Evolutionary conservation across 345 rosid species (phyloP).

Genomic region (Punica granatum): DNA sequence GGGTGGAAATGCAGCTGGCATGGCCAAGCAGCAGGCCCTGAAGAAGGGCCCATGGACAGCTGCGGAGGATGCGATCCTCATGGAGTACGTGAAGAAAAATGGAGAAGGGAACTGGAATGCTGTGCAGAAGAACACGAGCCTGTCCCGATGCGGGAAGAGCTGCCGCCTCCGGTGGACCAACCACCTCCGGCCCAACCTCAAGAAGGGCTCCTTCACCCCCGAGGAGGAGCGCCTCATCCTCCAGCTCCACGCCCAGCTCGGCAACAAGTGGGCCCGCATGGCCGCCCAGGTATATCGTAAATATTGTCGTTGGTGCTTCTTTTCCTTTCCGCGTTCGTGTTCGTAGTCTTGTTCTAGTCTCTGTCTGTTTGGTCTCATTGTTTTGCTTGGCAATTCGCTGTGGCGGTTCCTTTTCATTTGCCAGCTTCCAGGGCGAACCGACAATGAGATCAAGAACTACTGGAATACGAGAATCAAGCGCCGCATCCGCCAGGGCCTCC

Average conservation of each 20-base stretch:
- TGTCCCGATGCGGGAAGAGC: slow-evolving; percentile 20
- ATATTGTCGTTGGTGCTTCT: too few species aligned
- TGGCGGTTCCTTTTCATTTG: not conserved
- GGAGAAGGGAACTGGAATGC: slow-evolving; percentile 24
- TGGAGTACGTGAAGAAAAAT: slow-evolving; percentile 15
- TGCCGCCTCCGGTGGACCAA: slow-evolving; percentile 23
- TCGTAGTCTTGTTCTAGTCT: not conserved
- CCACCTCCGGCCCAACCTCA: slow-evolving; percentile 17
- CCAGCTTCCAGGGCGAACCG: slow-evolving; percentile 59
- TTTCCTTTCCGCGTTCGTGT: not conserved
- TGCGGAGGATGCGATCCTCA: slow-evolving; percentile 16
- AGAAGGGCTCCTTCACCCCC: slow-evolving; percentile 19
- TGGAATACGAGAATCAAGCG: slow-evolving; percentile 70
- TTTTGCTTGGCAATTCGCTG: too few species aligned
- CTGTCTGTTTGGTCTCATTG: not conserved
- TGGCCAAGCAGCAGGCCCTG: slow-evolving; percentile 8
- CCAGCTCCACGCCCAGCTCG: slow-evolving; percentile 17
- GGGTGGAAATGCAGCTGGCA: slow-evolving; percentile 1
- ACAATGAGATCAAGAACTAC: slow-evolving; percentile 63
- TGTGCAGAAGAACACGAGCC: slow-evolving; percentile 17
- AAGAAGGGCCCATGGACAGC: slow-evolving; percentile 24
- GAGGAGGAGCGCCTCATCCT: slow-evolving; percentile 17
- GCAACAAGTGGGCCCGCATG: slow-evolving; percentile 25
- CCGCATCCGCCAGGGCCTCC: slow-evolving; percentile 49
- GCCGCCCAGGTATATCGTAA: slow-evolving; percentile 20